A percentile compares a stretch with the other conserved stretches of the same genome.
These are phyloP conservation scores for Coemansia sp. DNA, from an alignment of 192 early-diverging fungal species.

Conservation along the genomic window DNA sequence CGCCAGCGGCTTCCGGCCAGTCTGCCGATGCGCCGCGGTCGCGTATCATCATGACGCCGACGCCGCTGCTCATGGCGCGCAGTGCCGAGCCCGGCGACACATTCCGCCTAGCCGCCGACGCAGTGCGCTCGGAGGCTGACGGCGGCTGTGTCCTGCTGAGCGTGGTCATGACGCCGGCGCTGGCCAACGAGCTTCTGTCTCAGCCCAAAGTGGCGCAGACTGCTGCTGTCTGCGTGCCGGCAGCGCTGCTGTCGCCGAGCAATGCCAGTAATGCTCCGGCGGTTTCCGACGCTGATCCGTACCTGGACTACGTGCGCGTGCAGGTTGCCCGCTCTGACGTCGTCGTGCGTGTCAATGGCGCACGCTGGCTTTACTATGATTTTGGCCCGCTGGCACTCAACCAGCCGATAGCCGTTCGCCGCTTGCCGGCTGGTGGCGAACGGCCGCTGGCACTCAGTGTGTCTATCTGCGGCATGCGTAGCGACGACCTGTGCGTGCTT, in stretches of 20 bases:
- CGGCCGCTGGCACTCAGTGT: slow-evolving; percentile 22
- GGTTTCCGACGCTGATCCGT: slow-evolving; percentile 32
- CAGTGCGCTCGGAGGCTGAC: background rate
- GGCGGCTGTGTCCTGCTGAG: slow-evolving; percentile 20
- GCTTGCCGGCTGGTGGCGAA: slow-evolving; percentile 6
- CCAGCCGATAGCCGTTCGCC: slow-evolving; percentile 29
- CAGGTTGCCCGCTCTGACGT: slow-evolving; percentile 36
- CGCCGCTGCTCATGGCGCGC: slow-evolving; percentile 43
- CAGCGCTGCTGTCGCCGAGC: slow-evolving; percentile 15
- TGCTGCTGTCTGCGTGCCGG: slow-evolving; percentile 42
- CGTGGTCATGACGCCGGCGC: slow-evolving; percentile 40
- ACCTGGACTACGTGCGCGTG: slow-evolving; percentile 37
- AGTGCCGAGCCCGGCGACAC: background rate
- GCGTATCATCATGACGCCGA: slow-evolving; percentile 43
- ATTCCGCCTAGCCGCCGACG: slow-evolving; percentile 35
- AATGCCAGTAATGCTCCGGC: background rate
- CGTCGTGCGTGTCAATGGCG: slow-evolving; percentile 48
- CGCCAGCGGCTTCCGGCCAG: too few species aligned
- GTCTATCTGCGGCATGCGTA: slow-evolving; percentile 43
- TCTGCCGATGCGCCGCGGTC: background rate
- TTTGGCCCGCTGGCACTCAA: slow-evolving; percentile 12
- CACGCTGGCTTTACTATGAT: slow-evolving; percentile 36
- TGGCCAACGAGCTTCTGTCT: slow-evolving; percentile 40
- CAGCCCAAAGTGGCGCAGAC: slow-evolving; percentile 26
- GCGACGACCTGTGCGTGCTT: slow-evolving; percentile 37